phyloP scores from a whole-genome alignment of 352 stramenopile genomes.

The Thalassiosira exigua region DNA sequence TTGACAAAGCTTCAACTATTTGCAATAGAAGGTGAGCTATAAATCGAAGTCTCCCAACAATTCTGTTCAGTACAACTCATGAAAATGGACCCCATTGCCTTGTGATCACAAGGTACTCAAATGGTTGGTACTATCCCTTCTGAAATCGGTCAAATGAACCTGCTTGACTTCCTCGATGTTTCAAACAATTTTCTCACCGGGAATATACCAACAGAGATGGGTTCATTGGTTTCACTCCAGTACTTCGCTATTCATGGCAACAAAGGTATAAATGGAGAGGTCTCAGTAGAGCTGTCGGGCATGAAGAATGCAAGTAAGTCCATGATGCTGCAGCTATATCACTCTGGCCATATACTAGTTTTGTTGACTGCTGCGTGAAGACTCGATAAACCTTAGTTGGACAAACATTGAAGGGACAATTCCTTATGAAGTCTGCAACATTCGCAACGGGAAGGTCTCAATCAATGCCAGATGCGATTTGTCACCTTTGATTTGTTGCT shows the following conservation, averaged over 20 bases:
- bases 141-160: not conserved
- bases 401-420: not conserved
- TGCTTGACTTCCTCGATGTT: not conserved
- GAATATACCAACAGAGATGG: not conserved
- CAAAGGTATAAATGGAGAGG: not conserved
- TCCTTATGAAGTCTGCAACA: not conserved
- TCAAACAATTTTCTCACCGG: not conserved
- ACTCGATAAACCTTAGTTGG: not conserved
- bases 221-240: not conserved
- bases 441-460: not conserved
- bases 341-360: not conserved
- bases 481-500: not conserved
- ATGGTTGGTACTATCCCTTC: not conserved
- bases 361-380: not conserved
- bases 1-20: not conserved
- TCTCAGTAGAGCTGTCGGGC: not conserved
- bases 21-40: not conserved
- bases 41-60: too few species aligned
- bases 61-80: too few species aligned
- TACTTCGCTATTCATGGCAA: not conserved
- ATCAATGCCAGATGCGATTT: not conserved
- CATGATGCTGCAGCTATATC: not conserved
- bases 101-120: too few species aligned
- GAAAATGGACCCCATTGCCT: too few species aligned
- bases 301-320: slow-evolving; percentile 2